A percentile compares a stretch with the other conserved stretches of the same genome.
Conservation (phyloP, 306 rosid species). For the Rubus parviflorus region DNA sequence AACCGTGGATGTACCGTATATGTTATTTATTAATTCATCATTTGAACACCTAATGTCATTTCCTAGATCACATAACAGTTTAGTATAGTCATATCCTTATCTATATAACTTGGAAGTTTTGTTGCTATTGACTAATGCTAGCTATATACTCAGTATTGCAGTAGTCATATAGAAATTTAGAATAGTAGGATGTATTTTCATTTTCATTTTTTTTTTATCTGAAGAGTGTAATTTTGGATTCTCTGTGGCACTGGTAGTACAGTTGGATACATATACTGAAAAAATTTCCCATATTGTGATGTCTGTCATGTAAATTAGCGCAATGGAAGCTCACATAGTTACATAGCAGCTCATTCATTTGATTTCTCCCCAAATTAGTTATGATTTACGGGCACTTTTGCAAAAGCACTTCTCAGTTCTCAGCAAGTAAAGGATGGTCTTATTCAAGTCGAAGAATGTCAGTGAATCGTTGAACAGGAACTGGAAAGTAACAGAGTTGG, state of each 20-base stretch:
- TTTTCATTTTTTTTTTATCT: too few species aligned
- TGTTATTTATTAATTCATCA: too few species aligned
- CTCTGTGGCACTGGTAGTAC: too few species aligned
- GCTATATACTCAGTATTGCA: neutral
- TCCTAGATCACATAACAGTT: too few species aligned
- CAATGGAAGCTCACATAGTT: neutral
- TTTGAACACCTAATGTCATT: neutral
- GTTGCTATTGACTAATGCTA: neutral
- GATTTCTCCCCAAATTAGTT: neutral
- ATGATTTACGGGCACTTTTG: neutral
- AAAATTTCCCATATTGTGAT: too few species aligned
- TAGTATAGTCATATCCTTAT: neutral
- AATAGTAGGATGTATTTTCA: too few species aligned
- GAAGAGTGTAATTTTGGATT: too few species aligned
- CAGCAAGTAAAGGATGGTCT: neutral
- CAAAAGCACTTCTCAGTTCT: too few species aligned
- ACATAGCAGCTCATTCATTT: neutral
- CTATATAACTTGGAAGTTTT: neutral
- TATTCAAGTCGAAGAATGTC: neutral
- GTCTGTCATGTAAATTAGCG: too few species aligned
- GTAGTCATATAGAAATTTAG: too few species aligned
- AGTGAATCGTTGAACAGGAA: neutral
- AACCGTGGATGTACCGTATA: neutral
- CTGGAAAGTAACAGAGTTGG: neutral
- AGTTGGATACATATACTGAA: too few species aligned